phyloP scores from a whole-genome alignment of 164 flowering plant species.

The Litsea cubeba region DNA sequence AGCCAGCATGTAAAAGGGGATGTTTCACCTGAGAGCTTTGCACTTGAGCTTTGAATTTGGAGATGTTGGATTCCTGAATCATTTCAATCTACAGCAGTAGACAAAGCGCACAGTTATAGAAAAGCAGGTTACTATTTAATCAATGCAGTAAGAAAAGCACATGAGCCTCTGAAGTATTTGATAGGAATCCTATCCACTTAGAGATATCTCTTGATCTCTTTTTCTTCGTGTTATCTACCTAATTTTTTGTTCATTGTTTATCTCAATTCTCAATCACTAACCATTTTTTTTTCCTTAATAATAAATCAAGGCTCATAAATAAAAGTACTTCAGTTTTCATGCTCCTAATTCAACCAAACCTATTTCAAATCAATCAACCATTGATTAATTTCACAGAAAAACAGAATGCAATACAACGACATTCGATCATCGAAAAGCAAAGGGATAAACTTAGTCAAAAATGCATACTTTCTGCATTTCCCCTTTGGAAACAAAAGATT shows the following conservation, averaged over 20 bases:
- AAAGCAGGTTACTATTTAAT: background rate
- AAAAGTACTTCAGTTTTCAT: background rate
- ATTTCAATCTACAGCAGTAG: slow-evolving; percentile 38
- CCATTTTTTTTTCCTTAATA: too few species aligned
- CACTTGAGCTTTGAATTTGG: slow-evolving; percentile 70
- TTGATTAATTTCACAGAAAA: background rate
- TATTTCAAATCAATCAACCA: too few species aligned
- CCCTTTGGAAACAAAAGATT: slow-evolving; percentile 47
- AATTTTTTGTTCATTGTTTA: too few species aligned
- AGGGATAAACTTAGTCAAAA: too few species aligned
- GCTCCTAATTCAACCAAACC: background rate
- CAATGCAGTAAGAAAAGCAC: background rate
- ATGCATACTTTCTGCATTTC: slow-evolving; percentile 73
- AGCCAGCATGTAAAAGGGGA: background rate
- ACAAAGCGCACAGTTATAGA: background rate
- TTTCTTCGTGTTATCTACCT: too few species aligned
- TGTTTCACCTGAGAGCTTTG: slow-evolving; percentile 63
- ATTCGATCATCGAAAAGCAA: background rate
- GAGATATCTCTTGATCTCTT: too few species aligned
- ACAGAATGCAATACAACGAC: background rate
- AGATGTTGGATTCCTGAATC: slow-evolving; percentile 55
- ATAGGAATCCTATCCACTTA: too few species aligned
- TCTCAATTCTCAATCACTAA: too few species aligned
- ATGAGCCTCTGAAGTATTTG: background rate
- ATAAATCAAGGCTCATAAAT: too few species aligned